phyloP scores from a whole-genome alignment of 2,329 filamentous ascomycete genomes.

The Ascochyta viciae-villosae region DNA sequence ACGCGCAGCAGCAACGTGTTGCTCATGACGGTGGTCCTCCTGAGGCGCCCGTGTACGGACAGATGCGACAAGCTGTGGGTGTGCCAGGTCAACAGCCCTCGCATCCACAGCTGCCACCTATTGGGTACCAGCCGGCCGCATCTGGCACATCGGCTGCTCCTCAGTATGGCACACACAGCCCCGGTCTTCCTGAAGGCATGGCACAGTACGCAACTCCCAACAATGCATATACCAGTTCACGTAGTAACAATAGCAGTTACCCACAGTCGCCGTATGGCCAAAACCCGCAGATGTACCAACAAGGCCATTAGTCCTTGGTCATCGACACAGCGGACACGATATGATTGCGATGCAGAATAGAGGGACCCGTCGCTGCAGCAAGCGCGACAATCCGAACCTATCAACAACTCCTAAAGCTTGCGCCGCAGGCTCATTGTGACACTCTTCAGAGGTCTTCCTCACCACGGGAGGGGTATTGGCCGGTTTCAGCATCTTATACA shows the following conservation, averaged over 20 bases:
- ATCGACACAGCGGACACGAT: slow-evolving; percentile 32
- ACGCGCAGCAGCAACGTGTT: slow-evolving; percentile 47
- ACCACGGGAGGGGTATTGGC: slow-evolving; percentile 8
- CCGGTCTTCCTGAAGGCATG: slow-evolving; percentile 57
- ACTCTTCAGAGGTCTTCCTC: neutral
- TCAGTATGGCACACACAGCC: slow-evolving; percentile 56
- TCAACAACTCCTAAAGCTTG: neutral
- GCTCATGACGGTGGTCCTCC: slow-evolving; percentile 59
- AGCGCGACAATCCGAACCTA: neutral
- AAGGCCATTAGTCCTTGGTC: slow-evolving; percentile 45
- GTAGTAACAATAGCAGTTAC: slow-evolving; percentile 56
- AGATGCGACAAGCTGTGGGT: slow-evolving; percentile 55
- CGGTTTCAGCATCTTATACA: slow-evolving; percentile 38
- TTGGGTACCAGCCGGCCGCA: slow-evolving; percentile 58
- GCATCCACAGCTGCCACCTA: slow-evolving; percentile 59
- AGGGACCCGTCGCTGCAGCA: slow-evolving; percentile 18
- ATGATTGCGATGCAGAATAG: slow-evolving; percentile 30
- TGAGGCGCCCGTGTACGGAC: slow-evolving; percentile 56
- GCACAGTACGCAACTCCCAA: slow-evolving; percentile 56
- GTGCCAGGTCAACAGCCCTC: slow-evolving; percentile 54
- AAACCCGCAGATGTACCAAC: slow-evolving; percentile 57
- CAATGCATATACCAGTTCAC: slow-evolving; percentile 53
- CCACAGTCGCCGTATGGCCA: slow-evolving; percentile 60
- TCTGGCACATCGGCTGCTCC: slow-evolving; percentile 51
- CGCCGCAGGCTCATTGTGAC: neutral